Conservation (phyloP, 2,329 filamentous ascomycete species). For the Aspergillus candidus region DNA sequence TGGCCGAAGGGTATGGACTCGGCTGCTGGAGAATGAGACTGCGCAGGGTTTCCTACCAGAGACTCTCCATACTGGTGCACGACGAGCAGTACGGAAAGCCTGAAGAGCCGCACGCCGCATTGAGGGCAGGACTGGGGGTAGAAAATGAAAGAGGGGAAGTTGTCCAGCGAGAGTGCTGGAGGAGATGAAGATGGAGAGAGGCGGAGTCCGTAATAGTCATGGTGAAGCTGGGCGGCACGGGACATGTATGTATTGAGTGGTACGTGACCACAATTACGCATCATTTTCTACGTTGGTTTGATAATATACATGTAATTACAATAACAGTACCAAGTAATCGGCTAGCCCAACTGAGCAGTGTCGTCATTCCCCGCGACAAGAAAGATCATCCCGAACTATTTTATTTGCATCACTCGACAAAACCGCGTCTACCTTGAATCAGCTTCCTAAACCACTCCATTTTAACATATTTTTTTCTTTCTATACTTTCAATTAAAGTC, state of each 20-base stretch:
- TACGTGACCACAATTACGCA: conserved; percentile 2
- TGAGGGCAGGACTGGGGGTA: conserved; percentile 13
- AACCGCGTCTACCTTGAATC: background rate
- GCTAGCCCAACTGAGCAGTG: conserved; percentile 23
- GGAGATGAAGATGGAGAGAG: background rate
- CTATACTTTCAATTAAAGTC: background rate
- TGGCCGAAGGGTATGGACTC: conserved; percentile 32
- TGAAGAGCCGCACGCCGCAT: conserved; percentile 46
- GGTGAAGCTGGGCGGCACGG: background rate
- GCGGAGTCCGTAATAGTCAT: background rate
- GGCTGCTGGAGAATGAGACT: conserved; percentile 33
- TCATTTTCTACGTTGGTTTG: background rate
- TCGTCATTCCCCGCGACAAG: conserved; percentile 30
- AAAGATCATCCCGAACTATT: conserved; percentile 1
- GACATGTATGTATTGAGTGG: conserved; percentile 2
- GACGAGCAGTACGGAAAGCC: conserved; percentile 44
- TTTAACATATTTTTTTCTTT: too few species aligned
- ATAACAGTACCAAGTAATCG: conserved; percentile 1
- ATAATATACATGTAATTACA: background rate
- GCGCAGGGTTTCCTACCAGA: conserved; percentile 30
- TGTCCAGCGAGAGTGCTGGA: conserved; percentile 7
- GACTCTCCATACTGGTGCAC: conserved; percentile 40
- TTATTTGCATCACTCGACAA: background rate
- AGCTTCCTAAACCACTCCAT: background rate
- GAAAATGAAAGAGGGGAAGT: conserved; percentile 4